Evolutionary conservation across 768 basidiomycete genomes (phyloP), one percentile per base, ranked within the genome.

Genomic region (Kwoniella dendrophila): DNA sequence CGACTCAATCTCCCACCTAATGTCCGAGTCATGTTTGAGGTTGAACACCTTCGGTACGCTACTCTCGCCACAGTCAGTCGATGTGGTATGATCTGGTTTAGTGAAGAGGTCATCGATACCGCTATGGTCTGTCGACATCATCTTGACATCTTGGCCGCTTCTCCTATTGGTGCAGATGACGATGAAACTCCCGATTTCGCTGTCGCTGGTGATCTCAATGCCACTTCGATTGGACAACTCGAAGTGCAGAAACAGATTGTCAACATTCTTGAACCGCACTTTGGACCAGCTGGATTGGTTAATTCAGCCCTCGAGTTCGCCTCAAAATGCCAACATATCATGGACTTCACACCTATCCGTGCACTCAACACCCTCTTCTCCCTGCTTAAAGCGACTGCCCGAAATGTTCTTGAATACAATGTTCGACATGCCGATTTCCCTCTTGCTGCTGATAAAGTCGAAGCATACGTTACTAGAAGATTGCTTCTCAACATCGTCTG

Each of bases 11-110:
- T 99, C 26, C 96, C 96, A 1, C 85, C 92, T 2, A 98, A 98
- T 74, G 93, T 99, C 24, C 88, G 96, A 56, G 94, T 99, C 79
- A 95, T 99, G 92, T 98, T 99, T 77, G 96, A 99, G 78, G 96
- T 98, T 59, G 96, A 98, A 77, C 92, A 96, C 78, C 85, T 99
- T 68, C 89, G 88, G 72, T 99, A 95, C 78, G 96, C 96, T 0
- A 99, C 96, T 3, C 86, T 90, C 56, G 96, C 96, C 16, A 99
- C 96, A 27, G 96, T 99, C 83, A 96, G 92, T 86, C 94, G 96
- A 58, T 99, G 96, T 74, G 96, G 96, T 77, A 99, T 99, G 96
- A 95, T 99, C 71, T 99, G 96, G 96, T 99, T 99, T 82, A 97
- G 93, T 76, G 93, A 97, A 61, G 93, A 97, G 67, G 87, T 96